phyloP scores from a whole-genome alignment of 2,329 filamentous ascomycete species.

The Phialophora verrucosa region DNA sequence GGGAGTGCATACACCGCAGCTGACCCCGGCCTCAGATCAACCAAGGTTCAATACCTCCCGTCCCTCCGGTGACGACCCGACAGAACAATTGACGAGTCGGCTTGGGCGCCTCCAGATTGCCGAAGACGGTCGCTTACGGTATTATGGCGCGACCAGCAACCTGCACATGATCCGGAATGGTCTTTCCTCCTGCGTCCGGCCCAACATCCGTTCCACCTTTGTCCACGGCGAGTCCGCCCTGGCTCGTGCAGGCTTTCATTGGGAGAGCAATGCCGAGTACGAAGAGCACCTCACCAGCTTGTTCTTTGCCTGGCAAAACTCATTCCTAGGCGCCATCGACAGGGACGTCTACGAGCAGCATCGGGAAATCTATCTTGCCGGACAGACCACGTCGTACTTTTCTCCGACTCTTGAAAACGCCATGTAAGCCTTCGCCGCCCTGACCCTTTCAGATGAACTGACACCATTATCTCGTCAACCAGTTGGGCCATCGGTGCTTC shows the following conservation, averaged over 20 bases:
- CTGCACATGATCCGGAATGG: constrained; percentile 51
- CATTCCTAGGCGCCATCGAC: constrained; percentile 53
- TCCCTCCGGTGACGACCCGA: constrained; percentile 43
- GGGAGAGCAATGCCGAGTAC: constrained; percentile 49
- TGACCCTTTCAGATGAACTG: too few species aligned
- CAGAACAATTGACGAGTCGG: constrained; percentile 52
- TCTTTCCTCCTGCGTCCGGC: constrained; percentile 44
- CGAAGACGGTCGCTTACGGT: constrained; percentile 53
- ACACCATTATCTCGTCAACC: neutral
- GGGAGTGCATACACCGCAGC: too few species aligned
- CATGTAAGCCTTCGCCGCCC: constrained; percentile 40
- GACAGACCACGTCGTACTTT: constrained; percentile 48
- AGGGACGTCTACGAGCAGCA: constrained; percentile 47
- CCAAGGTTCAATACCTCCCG: too few species aligned
- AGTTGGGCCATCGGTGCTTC: constrained; percentile 12
- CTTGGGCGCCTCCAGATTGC: constrained; percentile 53
- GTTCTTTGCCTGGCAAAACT: constrained; percentile 57
- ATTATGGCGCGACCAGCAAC: constrained; percentile 54
- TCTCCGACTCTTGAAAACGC: constrained; percentile 51
- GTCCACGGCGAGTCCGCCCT: constrained; percentile 50
- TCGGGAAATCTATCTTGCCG: constrained; percentile 21
- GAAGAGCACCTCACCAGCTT: constrained; percentile 54
- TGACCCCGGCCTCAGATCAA: too few species aligned
- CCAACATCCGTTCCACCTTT: constrained; percentile 11
- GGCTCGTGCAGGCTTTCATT: constrained; percentile 51